Evolutionary conservation across 2,329 filamentous ascomycete species (phyloP).

Genomic region (Apiospora aurea): DNA sequence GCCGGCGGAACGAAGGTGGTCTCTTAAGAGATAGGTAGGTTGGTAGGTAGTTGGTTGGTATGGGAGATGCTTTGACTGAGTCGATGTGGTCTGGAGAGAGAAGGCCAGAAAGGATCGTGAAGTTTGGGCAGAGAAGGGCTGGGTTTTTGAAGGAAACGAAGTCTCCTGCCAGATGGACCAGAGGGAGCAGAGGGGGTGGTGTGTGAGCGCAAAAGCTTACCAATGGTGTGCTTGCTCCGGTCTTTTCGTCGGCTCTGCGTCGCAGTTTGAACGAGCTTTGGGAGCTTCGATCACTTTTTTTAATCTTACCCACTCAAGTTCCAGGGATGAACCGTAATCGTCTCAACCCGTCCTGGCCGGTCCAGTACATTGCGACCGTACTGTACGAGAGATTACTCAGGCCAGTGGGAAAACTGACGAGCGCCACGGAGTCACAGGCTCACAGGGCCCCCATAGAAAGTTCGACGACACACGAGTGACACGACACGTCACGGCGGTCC

Average conservation of each 20-base stretch:
- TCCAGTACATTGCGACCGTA: not conserved
- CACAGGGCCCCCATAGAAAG: not conserved
- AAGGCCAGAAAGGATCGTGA: slow-evolving; percentile 7
- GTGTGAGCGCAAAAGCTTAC: slow-evolving; percentile 18
- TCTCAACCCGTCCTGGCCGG: not conserved
- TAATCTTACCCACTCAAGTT: not conserved
- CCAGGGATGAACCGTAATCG: slow-evolving; percentile 20
- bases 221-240: slow-evolving; percentile 20
- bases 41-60: not conserved
- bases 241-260: slow-evolving; percentile 5
- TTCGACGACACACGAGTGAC: slow-evolving; percentile 17
- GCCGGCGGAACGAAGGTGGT: slow-evolving; percentile 6
- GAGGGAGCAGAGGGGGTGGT: not conserved
- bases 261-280: not conserved
- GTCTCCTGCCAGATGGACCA: not conserved
- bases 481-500: slow-evolving; percentile 20
- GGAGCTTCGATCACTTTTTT: slow-evolving; percentile 13
- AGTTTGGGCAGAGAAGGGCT: not conserved
- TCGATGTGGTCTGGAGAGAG: slow-evolving; percentile 11
- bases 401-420: not conserved
- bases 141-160: slow-evolving; percentile 5
- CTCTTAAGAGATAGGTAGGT: not conserved
- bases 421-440: not conserved
- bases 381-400: slow-evolving; percentile 13
- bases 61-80: not conserved